phyloP scores from a whole-genome alignment of 371 early-diverging fungal species.

The Syncephalastrum contaminatum region DNA sequence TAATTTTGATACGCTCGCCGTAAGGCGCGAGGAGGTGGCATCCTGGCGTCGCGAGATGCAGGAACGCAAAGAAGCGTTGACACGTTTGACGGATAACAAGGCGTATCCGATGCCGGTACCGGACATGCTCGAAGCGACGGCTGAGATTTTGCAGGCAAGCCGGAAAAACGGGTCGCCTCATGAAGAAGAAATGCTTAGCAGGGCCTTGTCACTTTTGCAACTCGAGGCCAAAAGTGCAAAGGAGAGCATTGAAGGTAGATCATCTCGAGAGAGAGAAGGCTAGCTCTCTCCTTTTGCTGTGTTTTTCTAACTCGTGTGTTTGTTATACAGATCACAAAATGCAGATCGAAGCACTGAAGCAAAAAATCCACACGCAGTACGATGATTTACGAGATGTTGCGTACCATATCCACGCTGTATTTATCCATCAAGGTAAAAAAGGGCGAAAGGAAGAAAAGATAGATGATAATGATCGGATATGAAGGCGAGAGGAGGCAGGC shows the following conservation, averaged over 20 bases:
- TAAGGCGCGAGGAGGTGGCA: constrained; percentile 31
- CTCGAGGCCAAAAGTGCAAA: constrained; percentile 18
- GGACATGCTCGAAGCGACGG: constrained; percentile 39
- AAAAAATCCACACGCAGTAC: constrained; percentile 31
- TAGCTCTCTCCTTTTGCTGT: neutral
- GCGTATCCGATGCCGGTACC: constrained; percentile 39
- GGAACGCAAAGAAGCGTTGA: constrained; percentile 20
- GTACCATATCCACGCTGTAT: constrained; percentile 70
- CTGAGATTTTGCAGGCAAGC: constrained; percentile 28
- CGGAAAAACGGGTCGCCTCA: constrained; percentile 7
- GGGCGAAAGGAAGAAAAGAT: too few relatives aligned
- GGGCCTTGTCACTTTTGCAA: constrained; percentile 22
- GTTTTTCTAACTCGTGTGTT: neutral
- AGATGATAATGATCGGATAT: neutral
- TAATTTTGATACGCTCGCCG: constrained; percentile 35
- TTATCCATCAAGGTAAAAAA: constrained; percentile 59
- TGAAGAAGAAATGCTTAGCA: constrained; percentile 9
- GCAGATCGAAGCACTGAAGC: constrained; percentile 15
- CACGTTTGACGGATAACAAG: constrained; percentile 29
- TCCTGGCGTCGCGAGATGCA: constrained; percentile 36
- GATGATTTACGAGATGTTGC: constrained; percentile 35
- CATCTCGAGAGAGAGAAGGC: neutral
- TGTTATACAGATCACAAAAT: constrained; percentile 9
- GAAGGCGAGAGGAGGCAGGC: too few relatives aligned
- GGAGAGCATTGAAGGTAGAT: constrained; percentile 19